Evolutionary conservation across 2,329 filamentous ascomycete genomes (phyloP), one percentile per base, ranked within the genome.

Genomic region (Ascochyta koolunga): DNA sequence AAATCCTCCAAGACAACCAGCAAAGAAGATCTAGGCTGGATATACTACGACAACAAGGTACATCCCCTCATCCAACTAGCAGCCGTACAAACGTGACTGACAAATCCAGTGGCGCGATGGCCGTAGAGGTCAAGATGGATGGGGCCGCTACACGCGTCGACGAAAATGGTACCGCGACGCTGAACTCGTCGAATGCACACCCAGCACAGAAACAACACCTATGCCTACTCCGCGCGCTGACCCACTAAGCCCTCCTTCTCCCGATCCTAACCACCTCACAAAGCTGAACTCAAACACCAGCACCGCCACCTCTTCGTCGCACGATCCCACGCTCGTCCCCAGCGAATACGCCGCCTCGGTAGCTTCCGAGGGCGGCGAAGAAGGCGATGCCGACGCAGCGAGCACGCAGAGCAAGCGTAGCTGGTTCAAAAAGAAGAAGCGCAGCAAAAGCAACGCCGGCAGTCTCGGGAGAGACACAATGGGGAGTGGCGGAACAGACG

Each of bases 31-130:
- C 86, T 88, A 63, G 95, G 93, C 1, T 99, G 95, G 95, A 91
- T 96, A 32, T 99, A 95, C 75, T 99, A 97, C 71, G 95, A 99
- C 69, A 98, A 93, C 73, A 97, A 96, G 86, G 91, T 91, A 78
- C 19, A 49, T 25, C 16, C 7, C 31, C 18, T 8, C 33, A 9
- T n/a, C 10, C 38, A 13, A 15, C 42, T n/a, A 15, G 5, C n/a
- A 33, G 3, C 15, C n/a, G 5, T 5, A 5, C 11, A 35, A 29
- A 25, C 7, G 4, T 50, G 22, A 47, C 62, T 72, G 40, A 70
- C 25, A 15, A 15, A 6, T 5, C 18, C 21, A 96, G 89, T 99
- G 95, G 95, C 88, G 92, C 72, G 89, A 91, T 64, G 93, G 93
- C 16, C 88, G 90, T 15, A 85, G 91, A 55, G 91, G 90, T 3